Evolutionary conservation across 2,329 filamentous ascomycete species (phyloP).

Genomic region (Alternaria metachromatica): DNA sequence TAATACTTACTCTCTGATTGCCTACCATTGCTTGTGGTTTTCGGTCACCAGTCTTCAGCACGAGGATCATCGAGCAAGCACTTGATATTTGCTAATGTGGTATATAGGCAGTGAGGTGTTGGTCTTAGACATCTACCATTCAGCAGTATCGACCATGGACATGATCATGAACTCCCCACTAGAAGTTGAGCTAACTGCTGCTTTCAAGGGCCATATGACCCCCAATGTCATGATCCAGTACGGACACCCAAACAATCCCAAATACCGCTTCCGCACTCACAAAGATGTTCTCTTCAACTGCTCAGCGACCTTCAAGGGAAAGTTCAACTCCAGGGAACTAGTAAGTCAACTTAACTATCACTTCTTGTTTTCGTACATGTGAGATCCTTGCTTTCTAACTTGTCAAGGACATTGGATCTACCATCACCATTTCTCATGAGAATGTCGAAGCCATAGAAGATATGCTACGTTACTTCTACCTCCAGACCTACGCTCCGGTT

Average conservation of each 20-base stretch:
- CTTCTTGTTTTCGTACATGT: background rate
- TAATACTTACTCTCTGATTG: slow-evolving; percentile 21
- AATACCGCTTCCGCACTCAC: background rate
- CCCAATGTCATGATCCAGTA: background rate
- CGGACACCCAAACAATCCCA: background rate
- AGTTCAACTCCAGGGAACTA: background rate
- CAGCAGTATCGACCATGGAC: background rate
- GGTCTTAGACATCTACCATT: background rate
- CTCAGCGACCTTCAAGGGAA: background rate
- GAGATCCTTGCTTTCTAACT: background rate
- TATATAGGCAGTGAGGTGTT: background rate
- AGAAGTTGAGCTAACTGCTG: background rate
- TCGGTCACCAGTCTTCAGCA: background rate
- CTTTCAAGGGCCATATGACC: background rate
- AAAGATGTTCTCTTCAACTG: background rate
- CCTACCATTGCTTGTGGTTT: background rate
- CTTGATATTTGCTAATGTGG: background rate
- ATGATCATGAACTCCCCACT: background rate
- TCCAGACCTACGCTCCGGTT: background rate
- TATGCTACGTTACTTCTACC: background rate
- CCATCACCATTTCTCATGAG: background rate
- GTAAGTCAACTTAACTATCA: background rate
- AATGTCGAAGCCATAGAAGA: background rate
- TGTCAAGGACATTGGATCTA: background rate
- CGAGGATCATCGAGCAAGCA: background rate